These are phyloP conservation scores for Aspergillus sergii DNA, from an alignment of 2,329 filamentous ascomycete species.

Conservation along the genomic window DNA sequence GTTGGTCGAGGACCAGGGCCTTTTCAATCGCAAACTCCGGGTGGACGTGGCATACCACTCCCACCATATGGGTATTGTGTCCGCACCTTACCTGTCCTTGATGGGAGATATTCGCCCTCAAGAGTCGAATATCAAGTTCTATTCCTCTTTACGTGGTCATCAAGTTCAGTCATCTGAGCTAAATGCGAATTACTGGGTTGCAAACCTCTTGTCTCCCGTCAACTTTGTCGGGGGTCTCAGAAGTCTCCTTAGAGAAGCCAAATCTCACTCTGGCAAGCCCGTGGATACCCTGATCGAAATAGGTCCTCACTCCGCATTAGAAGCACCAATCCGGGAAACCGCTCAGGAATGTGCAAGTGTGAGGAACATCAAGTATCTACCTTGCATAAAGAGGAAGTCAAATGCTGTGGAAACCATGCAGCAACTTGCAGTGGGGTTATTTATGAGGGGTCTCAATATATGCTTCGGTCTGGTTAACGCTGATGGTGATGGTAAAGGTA, in stretches of 20 bases:
- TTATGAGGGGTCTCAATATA: too few species aligned
- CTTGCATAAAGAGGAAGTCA: neutral
- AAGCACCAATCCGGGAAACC: conserved; percentile 30
- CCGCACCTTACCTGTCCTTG: neutral
- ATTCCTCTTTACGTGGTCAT: too few species aligned
- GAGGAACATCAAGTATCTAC: neutral
- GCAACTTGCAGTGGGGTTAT: neutral
- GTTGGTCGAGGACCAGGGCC: conserved; percentile 22
- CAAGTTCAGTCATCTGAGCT: too few species aligned
- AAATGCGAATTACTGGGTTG: neutral
- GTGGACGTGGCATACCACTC: conserved; percentile 27
- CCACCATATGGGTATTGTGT: conserved; percentile 20
- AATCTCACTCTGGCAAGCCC: neutral
- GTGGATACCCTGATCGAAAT: conserved; percentile 26
- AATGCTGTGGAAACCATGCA: neutral
- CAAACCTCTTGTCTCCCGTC: neutral
- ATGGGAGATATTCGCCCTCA: neutral
- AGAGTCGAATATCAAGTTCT: neutral
- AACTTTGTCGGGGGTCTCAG: neutral
- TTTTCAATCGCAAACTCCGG: conserved; percentile 16
- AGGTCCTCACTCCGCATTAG: conserved; percentile 40
- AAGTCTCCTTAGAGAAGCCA: neutral
- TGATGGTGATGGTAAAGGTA: too few species aligned
- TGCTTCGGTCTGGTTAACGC: too few species aligned
- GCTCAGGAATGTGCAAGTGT: neutral